A percentile compares a stretch with the other conserved stretches of the same genome.
These are phyloP conservation scores for Lachancea thermotolerans DNA, from an alignment of 805 yeast genomes.

Conservation along the genomic window DNA sequence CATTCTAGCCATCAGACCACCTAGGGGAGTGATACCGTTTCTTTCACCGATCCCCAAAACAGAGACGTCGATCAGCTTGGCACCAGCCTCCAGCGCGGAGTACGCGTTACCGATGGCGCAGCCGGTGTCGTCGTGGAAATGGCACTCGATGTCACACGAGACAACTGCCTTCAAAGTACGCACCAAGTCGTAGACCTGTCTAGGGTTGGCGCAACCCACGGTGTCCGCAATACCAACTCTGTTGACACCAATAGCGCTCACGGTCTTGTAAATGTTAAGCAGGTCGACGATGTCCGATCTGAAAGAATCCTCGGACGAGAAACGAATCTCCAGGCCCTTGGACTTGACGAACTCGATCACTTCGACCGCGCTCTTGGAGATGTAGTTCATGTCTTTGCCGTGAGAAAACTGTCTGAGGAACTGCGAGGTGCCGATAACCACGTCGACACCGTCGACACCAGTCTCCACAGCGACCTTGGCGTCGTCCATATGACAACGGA, in stretches of 20 bases:
- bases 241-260: slow-evolving; percentile 94
- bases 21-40: slow-evolving; percentile 95
- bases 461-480: slow-evolving; percentile 95
- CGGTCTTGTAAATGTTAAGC: slow-evolving; percentile 91
- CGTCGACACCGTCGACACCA: slow-evolving; percentile 98
- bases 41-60: slow-evolving; percentile 99
- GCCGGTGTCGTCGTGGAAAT: slow-evolving; percentile 98
- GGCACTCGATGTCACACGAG: slow-evolving; percentile 95
- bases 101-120: slow-evolving; percentile 98
- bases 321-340: slow-evolving; percentile 93
- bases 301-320: slow-evolving; percentile 95
- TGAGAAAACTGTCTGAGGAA: slow-evolving; percentile 91
- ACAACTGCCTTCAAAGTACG: slow-evolving; percentile 90
- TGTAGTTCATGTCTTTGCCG: slow-evolving; percentile 98
- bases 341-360: slow-evolving; percentile 96
- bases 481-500: slow-evolving; percentile 98
- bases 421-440: slow-evolving; percentile 94
- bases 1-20: slow-evolving; percentile 99
- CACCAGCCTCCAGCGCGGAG: slow-evolving; percentile 97
- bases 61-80: slow-evolving; percentile 86
- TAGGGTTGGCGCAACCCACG: slow-evolving; percentile 98
- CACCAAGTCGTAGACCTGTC: slow-evolving; percentile 95
- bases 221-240: slow-evolving; percentile 99
- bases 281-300: slow-evolving; percentile 94
- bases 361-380: slow-evolving; percentile 91